Percentiles rank a stretch among this genome's conserved stretches.
phyloP scores from a whole-genome alignment of 352 stramenopile genomes.

The Globisporangium camurandrum region DNA sequence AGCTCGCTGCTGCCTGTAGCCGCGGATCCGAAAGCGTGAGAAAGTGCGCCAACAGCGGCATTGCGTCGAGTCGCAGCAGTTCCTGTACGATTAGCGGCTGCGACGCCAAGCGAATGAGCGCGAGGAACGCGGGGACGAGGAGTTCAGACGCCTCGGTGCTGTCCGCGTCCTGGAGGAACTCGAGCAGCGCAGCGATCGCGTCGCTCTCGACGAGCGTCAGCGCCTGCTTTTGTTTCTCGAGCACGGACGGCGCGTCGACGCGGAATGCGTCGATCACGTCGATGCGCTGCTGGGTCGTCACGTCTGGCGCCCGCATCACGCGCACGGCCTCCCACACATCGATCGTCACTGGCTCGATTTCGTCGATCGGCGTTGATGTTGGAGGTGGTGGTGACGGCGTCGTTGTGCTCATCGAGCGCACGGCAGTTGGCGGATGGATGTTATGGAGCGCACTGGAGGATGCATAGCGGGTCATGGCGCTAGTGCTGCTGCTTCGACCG shows the following conservation, averaged over 20 bases:
- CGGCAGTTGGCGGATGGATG: neutral
- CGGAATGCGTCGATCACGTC: conserved; percentile 26
- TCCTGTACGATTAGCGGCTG: conserved; percentile 46
- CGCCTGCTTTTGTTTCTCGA: conserved; percentile 28
- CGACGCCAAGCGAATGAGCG: conserved; percentile 51
- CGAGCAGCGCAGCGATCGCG: conserved; percentile 31
- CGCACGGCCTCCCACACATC: conserved; percentile 20
- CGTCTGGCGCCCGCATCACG: conserved; percentile 28
- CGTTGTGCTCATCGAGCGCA: conserved; percentile 2
- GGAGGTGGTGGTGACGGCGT: no score
- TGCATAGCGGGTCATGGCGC: no score
- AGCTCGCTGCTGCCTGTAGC: conserved; percentile 52
- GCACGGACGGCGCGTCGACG: conserved; percentile 18
- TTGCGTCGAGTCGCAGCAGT: conserved; percentile 40
- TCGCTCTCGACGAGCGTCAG: conserved; percentile 53
- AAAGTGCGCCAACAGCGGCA: conserved; percentile 32
- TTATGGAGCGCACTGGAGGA: no score
- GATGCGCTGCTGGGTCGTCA: conserved; percentile 21
- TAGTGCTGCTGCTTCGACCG: neutral
- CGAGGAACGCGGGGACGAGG: conserved; percentile 53
- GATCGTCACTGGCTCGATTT: neutral
- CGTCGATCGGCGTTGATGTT: no score
- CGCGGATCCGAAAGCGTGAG: conserved; percentile 37
- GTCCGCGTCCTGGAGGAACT: conserved; percentile 44
- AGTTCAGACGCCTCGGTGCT: conserved; percentile 36